A percentile compares a stretch with the other conserved stretches of the same genome.
Conservation (phyloP, 345 rosid species). For the Chamaenerion angustifolium region DNA sequence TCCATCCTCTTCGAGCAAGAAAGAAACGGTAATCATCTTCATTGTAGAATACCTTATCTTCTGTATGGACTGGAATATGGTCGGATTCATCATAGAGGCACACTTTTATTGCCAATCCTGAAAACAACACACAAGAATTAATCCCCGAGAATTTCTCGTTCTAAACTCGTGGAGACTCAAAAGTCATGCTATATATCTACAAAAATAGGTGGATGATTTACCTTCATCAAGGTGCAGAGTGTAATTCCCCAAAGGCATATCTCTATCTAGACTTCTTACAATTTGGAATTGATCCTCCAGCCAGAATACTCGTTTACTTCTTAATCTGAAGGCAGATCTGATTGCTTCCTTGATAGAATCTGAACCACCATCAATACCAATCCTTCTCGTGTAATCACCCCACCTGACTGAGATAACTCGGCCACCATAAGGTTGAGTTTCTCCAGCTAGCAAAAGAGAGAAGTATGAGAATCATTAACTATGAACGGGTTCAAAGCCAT, state of each 20-base stretch:
- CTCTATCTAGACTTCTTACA: slow-evolving; percentile 72
- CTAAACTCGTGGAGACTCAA: too few relatives aligned
- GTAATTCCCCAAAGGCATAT: slow-evolving; percentile 92
- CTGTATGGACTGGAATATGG: slow-evolving; percentile 68
- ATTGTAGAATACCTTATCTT: slow-evolving; percentile 73
- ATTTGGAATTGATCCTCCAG: slow-evolving; percentile 92
- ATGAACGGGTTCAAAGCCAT: too few relatives aligned
- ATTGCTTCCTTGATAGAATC: slow-evolving; percentile 90
- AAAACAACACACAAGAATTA: slow-evolving; percentile 4
- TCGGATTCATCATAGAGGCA: slow-evolving; percentile 77
- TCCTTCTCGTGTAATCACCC: slow-evolving; percentile 81
- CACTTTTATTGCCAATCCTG: slow-evolving; percentile 73
- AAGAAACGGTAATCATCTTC: slow-evolving; percentile 87
- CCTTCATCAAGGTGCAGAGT: slow-evolving; percentile 85
- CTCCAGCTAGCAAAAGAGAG: slow-evolving; percentile 35
- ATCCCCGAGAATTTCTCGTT: too few relatives aligned
- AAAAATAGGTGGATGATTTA: slow-evolving; percentile 10
- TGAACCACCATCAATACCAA: slow-evolving; percentile 71
- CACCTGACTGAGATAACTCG: slow-evolving; percentile 82
- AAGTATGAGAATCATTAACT: not conserved
- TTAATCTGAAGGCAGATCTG: slow-evolving; percentile 69
- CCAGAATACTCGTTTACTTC: slow-evolving; percentile 92
- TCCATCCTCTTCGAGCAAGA: slow-evolving; percentile 58
- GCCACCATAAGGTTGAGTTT: slow-evolving; percentile 67
- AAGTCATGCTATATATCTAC: not conserved